Evolutionary conservation across 352 stramenopile genomes (phyloP), one percentile per base, ranked within the genome.

Genomic region (Phytophthora tubulina): DNA sequence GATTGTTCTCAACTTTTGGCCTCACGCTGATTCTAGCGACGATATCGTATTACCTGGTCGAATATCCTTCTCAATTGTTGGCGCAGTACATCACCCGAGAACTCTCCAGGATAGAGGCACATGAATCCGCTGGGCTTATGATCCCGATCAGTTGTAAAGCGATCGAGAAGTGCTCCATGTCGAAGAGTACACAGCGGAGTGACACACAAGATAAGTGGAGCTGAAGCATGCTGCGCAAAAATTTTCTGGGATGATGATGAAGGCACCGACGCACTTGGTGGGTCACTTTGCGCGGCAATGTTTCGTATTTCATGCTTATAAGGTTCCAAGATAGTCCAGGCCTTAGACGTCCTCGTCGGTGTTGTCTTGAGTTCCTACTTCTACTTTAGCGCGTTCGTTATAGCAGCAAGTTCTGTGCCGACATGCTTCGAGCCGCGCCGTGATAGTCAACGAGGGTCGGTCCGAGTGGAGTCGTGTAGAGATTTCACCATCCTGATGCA

Each of bases 51-150:
- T 46, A 75, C 6, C 15, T 80, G 9, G 49, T 89, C 17, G 79
- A 87, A 68, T 74, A 73, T 51, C 79, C 79, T 32, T 80, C 70
- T 3, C 81, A 86, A 61, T 30, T 75, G 3, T 31, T 83, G 7
- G 74, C 79, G 2, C 55, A 35, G 6, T 49, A 56, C 9, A 68
- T 84, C 35, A 72, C 58, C 63, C 35, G 33, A 69, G 13, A 30
- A 3, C 58, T 69, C 6, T 27, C 41, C 6, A 63, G 46, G 38
- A 41, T 36, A 63, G 57, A 73, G 32, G 21, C 0, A 21, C 21
- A 21, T 21, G 21, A 1, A 21, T 21, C 21, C 21, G 21, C 21
- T 21, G 21, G 21, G 1, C 21, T 21, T 21, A 21, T 21, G 21
- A 21, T 1, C 21, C 21, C 21, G 21, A 21, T 21, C 21, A 21